phyloP scores from a whole-genome alignment of 495 filamentous ascomycete species.

The Xylaria acuta region DNA sequence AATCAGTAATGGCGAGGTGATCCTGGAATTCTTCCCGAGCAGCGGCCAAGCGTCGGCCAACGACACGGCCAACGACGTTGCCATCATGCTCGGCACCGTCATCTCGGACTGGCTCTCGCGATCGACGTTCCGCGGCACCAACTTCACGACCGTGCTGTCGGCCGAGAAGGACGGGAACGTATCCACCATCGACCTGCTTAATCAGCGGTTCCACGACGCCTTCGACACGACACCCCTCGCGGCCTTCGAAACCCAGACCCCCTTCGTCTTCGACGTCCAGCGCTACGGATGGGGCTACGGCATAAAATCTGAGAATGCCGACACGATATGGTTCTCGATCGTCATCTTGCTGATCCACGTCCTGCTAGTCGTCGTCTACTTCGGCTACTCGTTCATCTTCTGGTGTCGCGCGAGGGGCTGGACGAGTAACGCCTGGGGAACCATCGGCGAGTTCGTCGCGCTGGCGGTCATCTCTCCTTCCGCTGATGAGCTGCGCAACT shows the following conservation, averaged over 20 bases:
- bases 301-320: neutral
- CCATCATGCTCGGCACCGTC: slow-evolving; percentile 17
- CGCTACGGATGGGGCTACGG: slow-evolving; percentile 22
- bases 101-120: slow-evolving; percentile 23
- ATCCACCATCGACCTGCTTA: neutral
- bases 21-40: no score
- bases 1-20: neutral
- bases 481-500: slow-evolving; percentile 6
- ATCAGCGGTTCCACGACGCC: neutral
- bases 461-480: slow-evolving; percentile 16
- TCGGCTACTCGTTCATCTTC: slow-evolving; percentile 17
- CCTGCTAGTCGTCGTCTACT: slow-evolving; percentile 4
- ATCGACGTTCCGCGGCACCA: neutral
- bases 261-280: slow-evolving; percentile 3
- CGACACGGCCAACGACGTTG: neutral
- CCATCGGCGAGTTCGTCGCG: slow-evolving; percentile 20
- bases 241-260: neutral
- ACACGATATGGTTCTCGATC: slow-evolving; percentile 21
- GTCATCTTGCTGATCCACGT: slow-evolving; percentile 22
- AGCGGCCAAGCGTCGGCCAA: no score
- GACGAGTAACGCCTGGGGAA: slow-evolving; percentile 20
- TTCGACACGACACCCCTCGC: neutral
- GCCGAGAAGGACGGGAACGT: neutral
- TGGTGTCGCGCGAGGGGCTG: slow-evolving; percentile 9
- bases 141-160: neutral